phyloP scores from a whole-genome alignment of 345 rosid genomes.

The Pistacia integerrima region DNA sequence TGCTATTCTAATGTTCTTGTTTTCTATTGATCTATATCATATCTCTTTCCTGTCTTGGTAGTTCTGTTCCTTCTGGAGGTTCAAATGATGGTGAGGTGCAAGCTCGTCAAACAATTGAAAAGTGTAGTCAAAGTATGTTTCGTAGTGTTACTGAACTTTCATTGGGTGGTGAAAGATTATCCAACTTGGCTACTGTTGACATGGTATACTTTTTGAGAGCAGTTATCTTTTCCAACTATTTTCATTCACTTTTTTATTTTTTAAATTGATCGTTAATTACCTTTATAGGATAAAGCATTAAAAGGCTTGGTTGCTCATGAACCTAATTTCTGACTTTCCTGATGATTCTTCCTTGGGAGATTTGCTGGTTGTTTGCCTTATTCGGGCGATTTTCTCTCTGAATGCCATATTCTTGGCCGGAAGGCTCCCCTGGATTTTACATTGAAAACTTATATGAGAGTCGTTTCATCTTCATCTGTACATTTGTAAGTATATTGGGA shows the following conservation, averaged over 20 bases:
- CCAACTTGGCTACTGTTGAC: constrained; percentile 56
- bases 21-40: constrained; percentile 14
- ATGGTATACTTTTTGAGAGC: constrained; percentile 60
- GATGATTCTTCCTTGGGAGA: constrained; percentile 41
- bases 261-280: constrained; percentile 19
- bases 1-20: neutral
- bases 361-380: constrained; percentile 34
- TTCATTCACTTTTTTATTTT: neutral
- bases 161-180: constrained; percentile 50
- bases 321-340: constrained; percentile 33
- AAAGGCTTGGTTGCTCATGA: constrained; percentile 74
- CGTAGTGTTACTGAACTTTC: constrained; percentile 88
- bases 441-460: constrained; percentile 69
- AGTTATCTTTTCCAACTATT: constrained; percentile 15
- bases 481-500: constrained; percentile 56
- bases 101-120: constrained; percentile 46
- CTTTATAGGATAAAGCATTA: constrained; percentile 73
- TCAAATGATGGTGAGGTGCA: constrained; percentile 37
- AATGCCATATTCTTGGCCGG: constrained; percentile 53
- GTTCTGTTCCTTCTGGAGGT: constrained; percentile 42
- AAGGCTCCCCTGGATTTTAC: constrained; percentile 86
- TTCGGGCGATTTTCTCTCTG: constrained; percentile 46
- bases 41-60: constrained; percentile 44
- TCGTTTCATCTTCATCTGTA: constrained; percentile 61
- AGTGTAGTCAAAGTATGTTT: constrained; percentile 62